These are phyloP conservation scores for Pelargonium cotyledonis DNA, from an alignment of 441 rosid species.

Conservation along the genomic window DNA sequence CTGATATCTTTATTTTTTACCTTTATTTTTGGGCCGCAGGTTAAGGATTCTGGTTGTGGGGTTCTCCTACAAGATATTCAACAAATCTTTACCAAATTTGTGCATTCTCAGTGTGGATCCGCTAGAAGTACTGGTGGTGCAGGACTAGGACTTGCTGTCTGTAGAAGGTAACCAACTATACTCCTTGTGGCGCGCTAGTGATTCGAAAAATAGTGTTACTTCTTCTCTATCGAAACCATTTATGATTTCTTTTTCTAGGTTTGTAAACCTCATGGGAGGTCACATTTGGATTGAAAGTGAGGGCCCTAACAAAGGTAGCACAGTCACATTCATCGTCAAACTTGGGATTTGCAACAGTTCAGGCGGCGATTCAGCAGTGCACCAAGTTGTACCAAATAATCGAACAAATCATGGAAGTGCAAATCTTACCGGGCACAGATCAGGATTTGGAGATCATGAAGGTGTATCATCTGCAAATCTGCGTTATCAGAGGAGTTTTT, in stretches of 20 bases:
- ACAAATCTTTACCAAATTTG: constrained; percentile 55
- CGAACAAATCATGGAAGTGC: constrained; percentile 50
- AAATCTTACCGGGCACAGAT: constrained; percentile 27
- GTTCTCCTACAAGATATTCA: constrained; percentile 64
- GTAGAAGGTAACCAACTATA: constrained; percentile 48
- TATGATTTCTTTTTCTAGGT: constrained; percentile 35
- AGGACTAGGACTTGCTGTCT: constrained; percentile 88
- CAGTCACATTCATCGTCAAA: constrained; percentile 52
- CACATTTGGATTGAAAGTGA: constrained; percentile 86
- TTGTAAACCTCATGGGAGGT: constrained; percentile 83
- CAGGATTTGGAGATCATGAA: constrained; percentile 23
- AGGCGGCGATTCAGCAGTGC: constrained; percentile 23
- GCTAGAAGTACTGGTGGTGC: constrained; percentile 39
- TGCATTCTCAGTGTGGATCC: constrained; percentile 47
- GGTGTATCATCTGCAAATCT: constrained; percentile 15
- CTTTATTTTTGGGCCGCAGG: constrained; percentile 35
- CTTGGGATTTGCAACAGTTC: constrained; percentile 51
- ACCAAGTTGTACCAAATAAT: constrained; percentile 34
- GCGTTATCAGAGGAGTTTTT: constrained; percentile 43
- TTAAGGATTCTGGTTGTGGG: constrained; percentile 84
- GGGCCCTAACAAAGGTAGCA: constrained; percentile 64
- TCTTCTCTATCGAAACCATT: background rate
- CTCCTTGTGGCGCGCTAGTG: background rate
- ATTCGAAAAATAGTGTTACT: background rate
- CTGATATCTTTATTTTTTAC: too few species aligned